Evolutionary conservation across 495 filamentous ascomycete genomes (phyloP).

Genomic region (Patellaria atrata): DNA sequence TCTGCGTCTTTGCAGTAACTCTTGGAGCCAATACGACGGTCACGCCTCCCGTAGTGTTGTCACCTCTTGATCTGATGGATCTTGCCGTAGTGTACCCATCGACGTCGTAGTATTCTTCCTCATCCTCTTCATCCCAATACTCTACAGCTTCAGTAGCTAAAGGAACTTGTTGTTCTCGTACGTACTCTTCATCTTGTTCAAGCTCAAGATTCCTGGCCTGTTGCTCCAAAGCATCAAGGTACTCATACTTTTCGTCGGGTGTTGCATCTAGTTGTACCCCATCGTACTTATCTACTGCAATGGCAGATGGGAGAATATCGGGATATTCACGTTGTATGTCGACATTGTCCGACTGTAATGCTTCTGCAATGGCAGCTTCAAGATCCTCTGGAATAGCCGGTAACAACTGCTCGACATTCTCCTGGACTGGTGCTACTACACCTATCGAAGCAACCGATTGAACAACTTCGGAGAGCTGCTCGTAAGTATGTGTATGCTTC

Average conservation of each 20-base stretch:
- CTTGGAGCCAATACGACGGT: constrained; percentile 61
- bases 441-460: no score
- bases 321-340: no score
- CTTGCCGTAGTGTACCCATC: constrained; percentile 68
- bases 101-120: constrained; percentile 66
- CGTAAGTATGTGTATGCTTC: no score
- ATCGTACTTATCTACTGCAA: no score
- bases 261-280: no score
- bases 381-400: no score
- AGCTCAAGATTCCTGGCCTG: constrained; percentile 17
- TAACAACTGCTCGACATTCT: no score
- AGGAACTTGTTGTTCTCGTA: constrained; percentile 11
- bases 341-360: no score
- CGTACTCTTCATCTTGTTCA: constrained; percentile 18
- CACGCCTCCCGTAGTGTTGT: constrained; percentile 64
- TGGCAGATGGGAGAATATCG: no score
- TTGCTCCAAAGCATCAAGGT: constrained; percentile 20
- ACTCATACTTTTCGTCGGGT: constrained; percentile 14
- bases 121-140: constrained; percentile 64
- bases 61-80: constrained; percentile 56
- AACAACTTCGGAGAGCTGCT: no score
- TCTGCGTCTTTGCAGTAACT: constrained; percentile 42
- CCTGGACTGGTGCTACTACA: no score
- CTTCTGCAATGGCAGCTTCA: no score
- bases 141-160: constrained; percentile 47